Evolutionary conservation across 768 basidiomycete genomes (phyloP), one percentile per base, ranked within the genome.

Genomic region (Trametes cingulata): DNA sequence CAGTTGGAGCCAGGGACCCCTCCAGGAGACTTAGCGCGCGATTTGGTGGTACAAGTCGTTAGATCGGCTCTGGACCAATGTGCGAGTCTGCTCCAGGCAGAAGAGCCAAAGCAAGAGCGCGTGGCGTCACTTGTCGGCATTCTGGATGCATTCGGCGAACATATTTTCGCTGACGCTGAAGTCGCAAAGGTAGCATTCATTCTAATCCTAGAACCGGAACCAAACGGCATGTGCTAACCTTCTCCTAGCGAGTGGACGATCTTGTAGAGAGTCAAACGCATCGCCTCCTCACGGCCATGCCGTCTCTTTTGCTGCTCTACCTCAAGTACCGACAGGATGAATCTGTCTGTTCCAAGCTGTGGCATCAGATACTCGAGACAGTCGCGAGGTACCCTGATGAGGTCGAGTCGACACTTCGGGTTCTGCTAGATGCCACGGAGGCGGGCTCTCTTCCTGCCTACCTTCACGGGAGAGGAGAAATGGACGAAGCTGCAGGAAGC

Each of bases 221-320:
- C 50, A 13, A 14, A 3, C 27, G 25, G 22, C 37, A 25, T 14
- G 1, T 15, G 27, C 27, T 47, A 20, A 49, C 24, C 6, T 37
- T 17, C 20, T 46, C 36, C 8, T 62, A 86, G 84, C 71, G 71
- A 36, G 67, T 83, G 12, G 86, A 90, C 62, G 65, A 63, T 3
- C 70, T 83, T 6, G 68, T 84, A 17, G 54, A 65, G 3, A 55
- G 71, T 14, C 71, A 83, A 55, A 70, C 79, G 1, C 70, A 74
- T 47, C 66, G 65, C 3, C 70, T 87, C 17, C 65, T 86, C 53
- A 67, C 58, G 5, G 61, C 71, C 1, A 79, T 79, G 1, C 78
- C 82, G 0, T 50, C 73, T 1, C 72, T 87, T 0, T 69, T 88
- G 5, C 70, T 83, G 2, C 73, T 78, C 0, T 90, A 89, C 62